Evolutionary conservation across 306 rosid genomes (phyloP), one percentile per base, ranked within the genome.

Genomic region (Dalbergia oliveri): DNA sequence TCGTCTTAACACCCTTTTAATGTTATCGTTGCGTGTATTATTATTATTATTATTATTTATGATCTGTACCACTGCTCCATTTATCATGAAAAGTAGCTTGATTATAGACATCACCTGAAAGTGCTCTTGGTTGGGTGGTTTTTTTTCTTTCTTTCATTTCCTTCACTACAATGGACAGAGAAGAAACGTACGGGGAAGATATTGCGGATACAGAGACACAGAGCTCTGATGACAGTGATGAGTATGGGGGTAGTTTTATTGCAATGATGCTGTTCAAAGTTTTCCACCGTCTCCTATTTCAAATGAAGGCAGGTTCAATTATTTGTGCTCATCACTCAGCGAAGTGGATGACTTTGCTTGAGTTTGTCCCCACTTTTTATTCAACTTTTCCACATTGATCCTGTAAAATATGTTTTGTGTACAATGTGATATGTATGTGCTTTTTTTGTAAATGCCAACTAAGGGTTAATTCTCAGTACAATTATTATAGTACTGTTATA

Each of bases 101-200:
- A 5, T 14, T 34, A 6, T 10, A 54, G 11, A 16, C 41, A 43
- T 60, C 44, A n/a, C 35, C 58, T n/a, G 0, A 62, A 6, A 37
- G 41, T 43, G 7, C 35, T 0, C 5, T 12, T 56, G 77, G 8
- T 44, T 70, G 26, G 37, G 5, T 54, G 23, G 63, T 65, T 58
- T 43, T 60, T 37, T 76, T 72, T 71, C 58, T 68, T 51, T n/a
- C n/a, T n/a, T 69, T 71, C 45, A 47, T 80, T 79, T 84, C 87
- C 83, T 85, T 85, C 62, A 87, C 92, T 34, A 56, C 34, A 75
- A 77, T 77, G 72, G 41, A 79, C 75, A 92, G 97, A 74, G 98
- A 94, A 74, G 98, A 94, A 82, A 91, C 98, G 11, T 90, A 63
- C 64, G 98, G 98, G 60, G 97, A 87, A 87, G 97, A 94, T 84